Evolutionary conservation across 2,329 filamentous ascomycete species (phyloP), one percentile per base, ranked within the genome.

Genomic region (Cladophialophora bantiana): DNA sequence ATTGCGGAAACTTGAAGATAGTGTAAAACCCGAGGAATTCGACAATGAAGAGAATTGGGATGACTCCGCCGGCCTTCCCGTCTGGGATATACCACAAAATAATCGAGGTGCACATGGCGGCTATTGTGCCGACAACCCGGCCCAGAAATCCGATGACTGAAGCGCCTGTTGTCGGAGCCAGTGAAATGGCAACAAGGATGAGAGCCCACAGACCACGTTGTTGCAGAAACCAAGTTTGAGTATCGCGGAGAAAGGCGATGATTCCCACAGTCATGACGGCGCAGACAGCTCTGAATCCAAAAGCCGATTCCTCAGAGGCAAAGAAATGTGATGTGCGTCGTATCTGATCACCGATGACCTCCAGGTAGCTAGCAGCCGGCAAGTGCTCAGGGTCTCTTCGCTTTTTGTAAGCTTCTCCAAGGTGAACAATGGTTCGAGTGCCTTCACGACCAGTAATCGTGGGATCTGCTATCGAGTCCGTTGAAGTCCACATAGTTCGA

Each of bases 351-450:
- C 90, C 89, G 58, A 88, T 79, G 20, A 79, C 84, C 74, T 93
- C 82, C 80, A 86, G 87, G 0, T 75, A 71, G 18, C 84, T 91
- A 7, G 78, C 76, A 0, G 91, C 84, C 0, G 89, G 89, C 0
- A 93, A 78, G 76, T 93, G 91, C 73, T 93, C 90, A 0, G 90
- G 90, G 70, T 93, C 89, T 60, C 35, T 35, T n/a, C 34, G 58
- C 7, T 50, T 50, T 50, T 10, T 50, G 20, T 50, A 50, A 20
- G 45, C 45, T 50, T 50, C 45, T 31, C 45, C 45, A 3, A 50
- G 45, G 12, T 50, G 45, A 31, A 50, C 45, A 31, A 50, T 50
- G 45, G 45, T 50, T 50, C 45, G 45, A 26, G 45, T 50, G 9
- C 45, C 45, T 13, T 42, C 50, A 13, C 52, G 48, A 20, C 48